Percentiles rank a stretch among this genome's conserved stretches.
phyloP scores from a whole-genome alignment of 345 rosid species.

The Eucalyptus caleyi region DNA sequence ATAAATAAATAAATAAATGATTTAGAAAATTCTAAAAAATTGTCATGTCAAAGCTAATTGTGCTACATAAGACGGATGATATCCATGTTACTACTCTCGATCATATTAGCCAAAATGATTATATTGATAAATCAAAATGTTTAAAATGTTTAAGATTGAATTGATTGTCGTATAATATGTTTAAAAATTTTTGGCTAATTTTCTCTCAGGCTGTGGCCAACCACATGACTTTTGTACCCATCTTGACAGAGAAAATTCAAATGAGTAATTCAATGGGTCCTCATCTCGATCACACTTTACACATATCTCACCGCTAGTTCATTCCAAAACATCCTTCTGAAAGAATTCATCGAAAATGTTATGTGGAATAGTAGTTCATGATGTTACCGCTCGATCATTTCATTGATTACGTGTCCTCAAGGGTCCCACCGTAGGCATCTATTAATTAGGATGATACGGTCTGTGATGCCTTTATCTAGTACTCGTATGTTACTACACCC shows the following conservation, averaged over 20 bases:
- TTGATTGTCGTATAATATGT: fast-evolving
- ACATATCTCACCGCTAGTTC: background rate
- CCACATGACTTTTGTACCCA: background rate
- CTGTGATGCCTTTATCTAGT: background rate
- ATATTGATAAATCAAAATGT: background rate
- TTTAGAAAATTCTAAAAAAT: background rate
- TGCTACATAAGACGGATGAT: background rate
- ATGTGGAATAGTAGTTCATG: background rate
- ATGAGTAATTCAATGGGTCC: background rate
- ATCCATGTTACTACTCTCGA: fast-evolving
- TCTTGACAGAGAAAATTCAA: background rate
- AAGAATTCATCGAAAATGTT: background rate
- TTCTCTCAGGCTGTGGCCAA: background rate
- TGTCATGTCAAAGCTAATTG: fast-evolving
- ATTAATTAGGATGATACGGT: background rate
- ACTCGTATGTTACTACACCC: background rate
- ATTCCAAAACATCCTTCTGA: background rate
- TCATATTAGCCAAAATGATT: background rate
- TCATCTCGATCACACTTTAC: background rate
- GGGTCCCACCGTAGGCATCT: background rate
- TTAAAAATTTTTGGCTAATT: background rate
- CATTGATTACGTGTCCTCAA: background rate
- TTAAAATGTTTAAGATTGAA: background rate
- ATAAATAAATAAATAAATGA: background rate
- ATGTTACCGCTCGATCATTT: background rate